A percentile compares a stretch with the other conserved stretches of the same genome.
Evolutionary conservation across 2,329 filamentous ascomycete species (phyloP).

Genomic region (Penicillium sclerotiorum): DNA sequence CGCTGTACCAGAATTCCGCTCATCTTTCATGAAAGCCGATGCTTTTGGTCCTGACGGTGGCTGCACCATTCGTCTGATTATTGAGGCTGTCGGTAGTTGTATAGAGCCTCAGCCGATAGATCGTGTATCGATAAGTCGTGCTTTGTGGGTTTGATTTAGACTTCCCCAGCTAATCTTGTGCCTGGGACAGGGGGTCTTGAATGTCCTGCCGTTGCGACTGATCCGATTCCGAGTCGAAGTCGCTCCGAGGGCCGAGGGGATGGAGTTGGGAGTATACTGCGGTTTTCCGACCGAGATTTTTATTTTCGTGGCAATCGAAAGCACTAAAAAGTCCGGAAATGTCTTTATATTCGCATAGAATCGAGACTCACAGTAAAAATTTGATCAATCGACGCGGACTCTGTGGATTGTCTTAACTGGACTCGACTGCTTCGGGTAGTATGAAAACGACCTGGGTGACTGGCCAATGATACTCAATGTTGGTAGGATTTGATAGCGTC

Average conservation of each 20-base stretch:
- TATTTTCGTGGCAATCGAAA: constrained; percentile 12
- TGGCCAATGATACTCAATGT: too few species aligned
- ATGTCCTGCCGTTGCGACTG: neutral
- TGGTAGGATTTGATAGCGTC: too few species aligned
- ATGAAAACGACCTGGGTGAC: too few species aligned
- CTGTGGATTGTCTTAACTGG: too few species aligned
- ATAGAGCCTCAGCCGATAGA: constrained; percentile 52
- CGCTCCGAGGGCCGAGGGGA: too few species aligned
- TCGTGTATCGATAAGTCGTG: constrained; percentile 32
- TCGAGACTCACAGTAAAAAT: too few species aligned
- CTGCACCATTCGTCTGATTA: constrained; percentile 51
- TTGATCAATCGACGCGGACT: too few species aligned
- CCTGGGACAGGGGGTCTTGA: constrained; percentile 7
- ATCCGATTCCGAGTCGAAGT: constrained; percentile 9
- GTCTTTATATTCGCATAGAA: too few species aligned
- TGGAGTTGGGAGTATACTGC: constrained; percentile 10
- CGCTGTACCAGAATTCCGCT: neutral
- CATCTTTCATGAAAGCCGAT: neutral
- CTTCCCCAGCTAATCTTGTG: constrained; percentile 8
- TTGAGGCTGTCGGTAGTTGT: constrained; percentile 58
- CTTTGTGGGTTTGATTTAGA: constrained; percentile 40
- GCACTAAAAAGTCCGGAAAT: too few species aligned
- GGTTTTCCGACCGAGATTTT: neutral
- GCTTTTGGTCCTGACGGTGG: neutral
- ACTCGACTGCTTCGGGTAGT: too few species aligned